Base-by-base conservation (phyloP, 2,329 filamentous ascomycete species). In the Paecilomyces sp. region DNA sequence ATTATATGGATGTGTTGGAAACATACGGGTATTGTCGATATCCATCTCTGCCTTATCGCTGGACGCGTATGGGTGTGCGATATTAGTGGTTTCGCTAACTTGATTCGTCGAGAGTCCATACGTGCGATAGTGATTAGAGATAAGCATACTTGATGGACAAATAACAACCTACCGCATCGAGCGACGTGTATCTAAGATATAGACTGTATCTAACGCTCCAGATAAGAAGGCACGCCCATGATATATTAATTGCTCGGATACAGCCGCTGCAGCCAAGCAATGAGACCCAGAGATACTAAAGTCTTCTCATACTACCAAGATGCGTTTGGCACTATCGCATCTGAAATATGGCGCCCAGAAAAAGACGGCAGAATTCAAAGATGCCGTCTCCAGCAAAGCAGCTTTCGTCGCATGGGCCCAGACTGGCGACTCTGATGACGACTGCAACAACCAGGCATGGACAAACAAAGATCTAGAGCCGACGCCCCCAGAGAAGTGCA, bases 401-500 rank as follows among this genome's bases (percentile, higher is more conserved):
- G 7, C 41, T 18, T 47, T 47, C 41, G 5, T 47, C 41, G 41
- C n/a, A 2, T 47, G 41, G 41, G 6, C 18, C n/a, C 41, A 18
- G 15, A 47, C 6, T 7, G 8, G 41, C 41, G 18, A 47, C n/a
- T 18, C 41, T 5, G 41, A 18, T 18, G 15, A 47, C 7, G 41
- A 47, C 22, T n/a, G 15, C 5, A 47, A 47, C 41, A n/a, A 47
- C 15, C 18, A 8, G 6, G 31, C 41, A 22, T 47, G 41, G 41
- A 47, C 41, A 9, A 47, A 47, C 9, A n/a, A 47, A 60, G 58
- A 60, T 50, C 30, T 60, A 24, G 55, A 75, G 47, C 75, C 75
- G 1, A 76, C 74, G 15, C 71, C 74, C 3, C 69, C 69, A 34
- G 73, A 73, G 55, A 73, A 73, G 60, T 67, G 74, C 22, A 76